These are phyloP conservation scores for Dendrobium officinale DNA, from an alignment of 106 monocot genomes.

Conservation along the genomic window DNA sequence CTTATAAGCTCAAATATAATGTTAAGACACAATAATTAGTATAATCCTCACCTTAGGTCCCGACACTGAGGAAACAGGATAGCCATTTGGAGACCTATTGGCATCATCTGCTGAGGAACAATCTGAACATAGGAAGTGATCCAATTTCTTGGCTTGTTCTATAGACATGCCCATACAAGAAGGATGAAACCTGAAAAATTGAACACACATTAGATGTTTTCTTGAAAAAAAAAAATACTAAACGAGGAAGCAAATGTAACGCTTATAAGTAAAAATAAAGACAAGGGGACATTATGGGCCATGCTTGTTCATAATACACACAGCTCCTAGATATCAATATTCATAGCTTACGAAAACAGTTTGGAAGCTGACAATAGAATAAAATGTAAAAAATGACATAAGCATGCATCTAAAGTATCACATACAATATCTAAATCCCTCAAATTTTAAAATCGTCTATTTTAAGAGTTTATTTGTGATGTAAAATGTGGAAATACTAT, in stretches of 20 bases:
- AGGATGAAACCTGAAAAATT: constrained; percentile 7
- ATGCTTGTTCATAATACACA: background rate
- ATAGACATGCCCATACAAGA: constrained; percentile 2
- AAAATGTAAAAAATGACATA: background rate
- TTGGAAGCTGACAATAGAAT: background rate
- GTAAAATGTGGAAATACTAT: no score
- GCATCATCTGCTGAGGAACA: constrained; percentile 4
- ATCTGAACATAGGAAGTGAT: constrained; percentile 6
- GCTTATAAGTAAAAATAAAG: background rate
- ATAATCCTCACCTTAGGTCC: constrained; percentile 5
- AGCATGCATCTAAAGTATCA: background rate
- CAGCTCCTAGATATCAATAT: background rate
- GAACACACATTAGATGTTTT: background rate
- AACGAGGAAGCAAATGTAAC: background rate
- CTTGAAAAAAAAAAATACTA: background rate
- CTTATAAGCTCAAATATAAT: background rate
- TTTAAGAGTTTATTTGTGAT: no score
- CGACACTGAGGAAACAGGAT: background rate
- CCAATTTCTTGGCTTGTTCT: constrained; percentile 7
- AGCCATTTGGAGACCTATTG: constrained; percentile 6
- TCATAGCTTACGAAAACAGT: background rate
- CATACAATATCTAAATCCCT: background rate
- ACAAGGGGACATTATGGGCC: background rate
- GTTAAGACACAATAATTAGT: background rate
- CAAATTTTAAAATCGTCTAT: no score